Evolutionary conservation across 2,329 filamentous ascomycete genomes (phyloP).

Genomic region (Verticillium longisporum): DNA sequence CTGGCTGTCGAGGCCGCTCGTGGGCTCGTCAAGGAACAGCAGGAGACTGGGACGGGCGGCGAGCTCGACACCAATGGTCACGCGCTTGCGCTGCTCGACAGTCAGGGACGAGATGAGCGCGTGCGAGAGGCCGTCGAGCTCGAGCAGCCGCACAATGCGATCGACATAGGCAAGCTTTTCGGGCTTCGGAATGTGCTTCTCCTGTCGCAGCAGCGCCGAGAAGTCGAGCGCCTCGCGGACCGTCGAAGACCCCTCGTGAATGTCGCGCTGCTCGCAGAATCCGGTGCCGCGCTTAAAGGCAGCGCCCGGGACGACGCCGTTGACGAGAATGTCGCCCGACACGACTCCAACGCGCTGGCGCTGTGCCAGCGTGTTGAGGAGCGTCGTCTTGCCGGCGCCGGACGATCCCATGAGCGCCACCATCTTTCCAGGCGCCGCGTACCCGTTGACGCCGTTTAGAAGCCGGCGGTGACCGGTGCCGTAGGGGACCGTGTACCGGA

Average conservation of each 20-base stretch:
- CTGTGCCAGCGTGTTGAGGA: conserved; percentile 70
- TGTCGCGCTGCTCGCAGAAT: conserved; percentile 63
- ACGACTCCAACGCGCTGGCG: conserved; percentile 57
- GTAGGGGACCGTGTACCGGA: conserved; percentile 41
- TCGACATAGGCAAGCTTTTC: conserved; percentile 63
- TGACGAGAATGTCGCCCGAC: conserved; percentile 58
- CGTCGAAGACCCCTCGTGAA: conserved; percentile 59
- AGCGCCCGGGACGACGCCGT: conserved; percentile 50
- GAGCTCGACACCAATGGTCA: conserved; percentile 65
- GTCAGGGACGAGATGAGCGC: conserved; percentile 49
- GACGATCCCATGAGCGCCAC: conserved; percentile 76
- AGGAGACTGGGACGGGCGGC: conserved; percentile 60
- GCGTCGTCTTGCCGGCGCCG: conserved; percentile 77
- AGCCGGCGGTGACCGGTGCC: conserved; percentile 63
- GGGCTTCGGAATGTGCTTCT: conserved; percentile 40
- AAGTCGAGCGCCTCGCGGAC: conserved; percentile 63
- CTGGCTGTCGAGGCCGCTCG: conserved; percentile 34
- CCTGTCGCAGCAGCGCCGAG: conserved; percentile 58
- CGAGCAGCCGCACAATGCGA: conserved; percentile 58
- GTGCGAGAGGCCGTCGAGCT: conserved; percentile 57
- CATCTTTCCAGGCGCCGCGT: conserved; percentile 73
- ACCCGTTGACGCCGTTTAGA: conserved; percentile 53
- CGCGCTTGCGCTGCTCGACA: conserved; percentile 51
- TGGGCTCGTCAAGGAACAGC: conserved; percentile 64
- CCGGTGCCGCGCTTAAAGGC: conserved; percentile 62